phyloP scores from a whole-genome alignment of 139 green algal species.

The Marvania coccoides region DNA sequence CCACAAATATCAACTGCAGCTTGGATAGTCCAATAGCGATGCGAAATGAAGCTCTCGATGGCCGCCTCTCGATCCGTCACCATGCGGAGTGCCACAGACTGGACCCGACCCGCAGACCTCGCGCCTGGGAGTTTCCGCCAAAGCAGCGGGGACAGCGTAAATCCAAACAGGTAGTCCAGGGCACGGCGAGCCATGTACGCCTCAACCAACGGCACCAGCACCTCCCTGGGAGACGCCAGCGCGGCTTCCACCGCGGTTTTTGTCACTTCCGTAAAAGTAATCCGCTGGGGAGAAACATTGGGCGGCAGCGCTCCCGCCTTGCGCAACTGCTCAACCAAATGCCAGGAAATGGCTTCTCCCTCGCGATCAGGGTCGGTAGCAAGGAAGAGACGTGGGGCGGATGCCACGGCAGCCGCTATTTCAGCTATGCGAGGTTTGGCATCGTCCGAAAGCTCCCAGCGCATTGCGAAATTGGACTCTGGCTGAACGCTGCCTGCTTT shows the following conservation, averaged over 20 bases:
- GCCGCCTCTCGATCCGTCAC: conserved; percentile 74
- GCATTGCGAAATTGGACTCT: conserved; percentile 38
- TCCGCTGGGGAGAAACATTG: conserved; percentile 31
- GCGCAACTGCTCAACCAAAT: conserved; percentile 73
- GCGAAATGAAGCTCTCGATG: conserved; percentile 49
- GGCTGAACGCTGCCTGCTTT: conserved; percentile 58
- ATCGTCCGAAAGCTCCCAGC: conserved; percentile 30
- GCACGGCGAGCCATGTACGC: conserved; percentile 80
- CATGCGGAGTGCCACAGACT: conserved; percentile 83
- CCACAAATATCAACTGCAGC: conserved; percentile 5
- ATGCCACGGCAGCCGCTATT: conserved; percentile 21
- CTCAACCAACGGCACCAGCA: conserved; percentile 67
- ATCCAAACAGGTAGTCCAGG: conserved; percentile 93
- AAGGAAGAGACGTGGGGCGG: conserved; percentile 55
- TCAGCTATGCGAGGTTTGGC: conserved; percentile 18
- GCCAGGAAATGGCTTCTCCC: conserved; percentile 95
- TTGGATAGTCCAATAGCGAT: conserved; percentile 60
- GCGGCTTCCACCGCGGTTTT: conserved; percentile 61
- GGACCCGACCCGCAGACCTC: conserved; percentile 63
- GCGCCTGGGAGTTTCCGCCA: conserved; percentile 82
- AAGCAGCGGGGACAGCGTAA: conserved; percentile 78
- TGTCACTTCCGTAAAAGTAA: conserved; percentile 83
- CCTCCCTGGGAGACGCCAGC: conserved; percentile 46
- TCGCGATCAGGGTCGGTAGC: conserved; percentile 93
- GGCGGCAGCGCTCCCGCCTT: conserved; percentile 10